phyloP scores from a whole-genome alignment of 257 asterid genomes.

The Paulownia fortunei region DNA sequence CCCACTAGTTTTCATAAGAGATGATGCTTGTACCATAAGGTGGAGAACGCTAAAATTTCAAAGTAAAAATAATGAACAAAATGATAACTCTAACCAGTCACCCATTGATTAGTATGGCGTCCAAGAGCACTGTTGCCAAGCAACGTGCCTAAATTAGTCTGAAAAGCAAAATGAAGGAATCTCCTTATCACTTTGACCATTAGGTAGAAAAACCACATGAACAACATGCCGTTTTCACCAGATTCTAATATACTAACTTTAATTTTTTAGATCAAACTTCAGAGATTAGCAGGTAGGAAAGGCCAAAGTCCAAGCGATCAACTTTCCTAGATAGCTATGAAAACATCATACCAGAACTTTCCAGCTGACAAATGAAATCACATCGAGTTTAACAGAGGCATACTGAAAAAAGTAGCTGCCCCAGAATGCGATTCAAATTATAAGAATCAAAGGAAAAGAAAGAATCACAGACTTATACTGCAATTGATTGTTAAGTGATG shows the following conservation, averaged over 20 bases:
- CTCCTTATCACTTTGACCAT: background rate
- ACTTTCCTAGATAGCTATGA: slow-evolving; percentile 5
- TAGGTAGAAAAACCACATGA: background rate
- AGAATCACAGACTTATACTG: background rate
- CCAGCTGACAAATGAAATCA: background rate
- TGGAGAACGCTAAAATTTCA: background rate
- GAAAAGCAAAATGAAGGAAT: background rate
- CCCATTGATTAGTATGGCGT: background rate
- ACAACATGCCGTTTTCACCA: background rate
- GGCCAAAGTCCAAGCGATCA: background rate
- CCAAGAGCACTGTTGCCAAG: background rate
- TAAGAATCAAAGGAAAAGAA: background rate
- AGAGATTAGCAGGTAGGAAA: background rate
- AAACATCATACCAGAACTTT: background rate
- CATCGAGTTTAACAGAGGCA: background rate
- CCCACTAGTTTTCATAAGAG: background rate
- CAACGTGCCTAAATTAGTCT: background rate
- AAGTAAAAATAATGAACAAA: background rate
- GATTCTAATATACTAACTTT: background rate
- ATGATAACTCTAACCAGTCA: background rate
- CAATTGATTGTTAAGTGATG: background rate
- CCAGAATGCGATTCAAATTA: background rate
- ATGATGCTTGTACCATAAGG: background rate
- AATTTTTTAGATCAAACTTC: background rate
- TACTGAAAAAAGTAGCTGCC: slow-evolving; percentile 13